Conservation (phyloP, 2,329 filamentous ascomycete species). For the Magnaporthiopsis rhizophila region DNA sequence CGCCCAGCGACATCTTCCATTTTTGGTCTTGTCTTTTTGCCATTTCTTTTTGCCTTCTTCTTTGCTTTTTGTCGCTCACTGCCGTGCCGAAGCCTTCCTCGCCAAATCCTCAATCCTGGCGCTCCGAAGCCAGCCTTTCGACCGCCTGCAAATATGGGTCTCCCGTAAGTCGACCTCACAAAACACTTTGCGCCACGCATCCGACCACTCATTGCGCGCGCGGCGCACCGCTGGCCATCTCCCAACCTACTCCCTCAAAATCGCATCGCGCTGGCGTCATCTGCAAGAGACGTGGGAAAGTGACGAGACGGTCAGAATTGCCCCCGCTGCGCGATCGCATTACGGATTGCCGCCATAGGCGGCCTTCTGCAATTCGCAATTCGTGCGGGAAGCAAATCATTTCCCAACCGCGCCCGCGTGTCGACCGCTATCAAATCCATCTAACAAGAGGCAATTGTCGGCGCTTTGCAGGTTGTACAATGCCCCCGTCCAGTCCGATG, state of each 20-base stretch:
- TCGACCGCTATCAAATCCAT: background rate
- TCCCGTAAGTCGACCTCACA: conserved; percentile 10
- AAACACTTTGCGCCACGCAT: conserved; percentile 7
- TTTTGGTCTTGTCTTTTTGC: background rate
- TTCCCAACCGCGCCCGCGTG: no score
- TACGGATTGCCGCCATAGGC: background rate
- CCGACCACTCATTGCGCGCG: conserved; percentile 5
- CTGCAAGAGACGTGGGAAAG: background rate
- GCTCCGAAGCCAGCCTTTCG: background rate
- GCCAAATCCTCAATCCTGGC: background rate
- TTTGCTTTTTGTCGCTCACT: background rate
- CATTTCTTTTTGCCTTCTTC: background rate
- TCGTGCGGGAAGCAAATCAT: background rate
- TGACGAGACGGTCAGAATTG: background rate
- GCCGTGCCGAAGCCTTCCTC: background rate
- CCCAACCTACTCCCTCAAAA: background rate
- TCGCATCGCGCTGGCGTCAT: background rate
- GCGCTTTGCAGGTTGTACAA: conserved; percentile 13
- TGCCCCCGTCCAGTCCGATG: conserved; percentile 15
- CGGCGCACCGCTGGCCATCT: background rate
- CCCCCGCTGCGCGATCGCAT: background rate
- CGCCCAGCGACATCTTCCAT: background rate
- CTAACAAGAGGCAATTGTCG: background rate
- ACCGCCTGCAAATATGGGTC: conserved; percentile 9
- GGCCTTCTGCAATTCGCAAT: background rate